Percentiles rank a stretch among this genome's conserved stretches.
These are phyloP conservation scores for Phylloporus sp. DNA, from an alignment of 768 basidiomycete genomes.

Conservation along the genomic window DNA sequence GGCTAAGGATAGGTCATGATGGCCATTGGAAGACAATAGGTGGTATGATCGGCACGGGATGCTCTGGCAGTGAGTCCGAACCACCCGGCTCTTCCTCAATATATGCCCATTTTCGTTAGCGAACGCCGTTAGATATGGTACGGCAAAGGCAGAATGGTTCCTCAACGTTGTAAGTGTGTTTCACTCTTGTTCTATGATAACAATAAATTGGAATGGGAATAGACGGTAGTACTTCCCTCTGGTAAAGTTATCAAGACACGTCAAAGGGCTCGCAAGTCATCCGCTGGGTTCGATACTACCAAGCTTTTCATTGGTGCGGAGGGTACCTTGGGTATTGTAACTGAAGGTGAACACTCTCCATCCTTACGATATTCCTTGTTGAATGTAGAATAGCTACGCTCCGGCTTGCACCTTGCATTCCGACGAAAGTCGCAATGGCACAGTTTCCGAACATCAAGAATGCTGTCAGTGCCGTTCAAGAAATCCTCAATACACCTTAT, in stretches of 20 bases:
- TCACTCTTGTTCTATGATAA: not conserved
- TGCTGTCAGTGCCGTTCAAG: conserved; percentile 79
- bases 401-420: conserved; percentile 73
- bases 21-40: conserved; percentile 60
- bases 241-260: conserved; percentile 89
- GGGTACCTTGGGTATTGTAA: conserved; percentile 87
- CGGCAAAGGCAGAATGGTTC: conserved; percentile 86
- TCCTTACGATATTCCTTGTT: not conserved
- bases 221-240: conserved; percentile 83
- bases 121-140: conserved; percentile 83
- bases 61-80: conserved; percentile 66
- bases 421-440: conserved; percentile 83
- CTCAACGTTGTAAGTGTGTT: conserved; percentile 59
- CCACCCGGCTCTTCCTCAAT: not conserved
- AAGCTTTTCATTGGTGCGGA: conserved; percentile 90
- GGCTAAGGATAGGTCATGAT: conserved; percentile 8
- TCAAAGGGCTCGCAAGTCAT: conserved; percentile 72
- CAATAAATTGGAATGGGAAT: not conserved
- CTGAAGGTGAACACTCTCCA: conserved; percentile 52
- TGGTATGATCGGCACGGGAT: conserved; percentile 86
- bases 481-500: conserved; percentile 64
- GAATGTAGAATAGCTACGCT: conserved; percentile 57
- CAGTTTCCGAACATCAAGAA: conserved; percentile 77
- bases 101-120: conserved; percentile 36
- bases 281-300: conserved; percentile 83